phyloP scores from a whole-genome alignment of 2,329 filamentous ascomycete species.

The Sphaerostilbella broomeana region DNA sequence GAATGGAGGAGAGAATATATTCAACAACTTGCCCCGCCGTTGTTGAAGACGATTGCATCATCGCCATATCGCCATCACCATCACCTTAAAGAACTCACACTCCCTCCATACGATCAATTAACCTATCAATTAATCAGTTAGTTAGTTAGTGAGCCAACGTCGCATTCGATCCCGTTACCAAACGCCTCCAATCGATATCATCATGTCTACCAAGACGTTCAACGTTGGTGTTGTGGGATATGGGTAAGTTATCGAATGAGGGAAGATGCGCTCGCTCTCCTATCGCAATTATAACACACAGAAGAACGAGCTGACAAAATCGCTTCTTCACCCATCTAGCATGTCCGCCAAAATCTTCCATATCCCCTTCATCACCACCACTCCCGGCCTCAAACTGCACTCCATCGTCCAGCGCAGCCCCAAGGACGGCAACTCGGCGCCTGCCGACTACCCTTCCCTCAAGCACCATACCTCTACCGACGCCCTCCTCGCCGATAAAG shows the following conservation, averaged over 20 bases:
- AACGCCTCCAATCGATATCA: no score
- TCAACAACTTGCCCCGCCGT: no score
- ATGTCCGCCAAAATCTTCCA: slow-evolving; percentile 73
- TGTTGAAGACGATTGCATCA: no score
- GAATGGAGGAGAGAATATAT: no score
- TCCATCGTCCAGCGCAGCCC: slow-evolving; percentile 71
- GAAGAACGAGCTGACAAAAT: background rate
- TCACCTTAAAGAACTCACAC: no score
- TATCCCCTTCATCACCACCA: slow-evolving; percentile 66
- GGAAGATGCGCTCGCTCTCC: background rate
- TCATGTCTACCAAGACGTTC: slow-evolving; percentile 34
- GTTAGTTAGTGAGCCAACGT: no score
- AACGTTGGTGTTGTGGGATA: slow-evolving; percentile 48
- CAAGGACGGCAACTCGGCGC: slow-evolving; percentile 56
- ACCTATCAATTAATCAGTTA: no score
- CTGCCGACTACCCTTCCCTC: slow-evolving; percentile 57
- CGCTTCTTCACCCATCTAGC: slow-evolving; percentile 21
- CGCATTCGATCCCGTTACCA: no score
- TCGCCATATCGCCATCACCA: no score
- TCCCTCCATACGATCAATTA: no score
- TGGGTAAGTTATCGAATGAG: slow-evolving; percentile 31
- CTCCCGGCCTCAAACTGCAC: slow-evolving; percentile 60
- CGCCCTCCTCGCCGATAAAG: slow-evolving; percentile 57
- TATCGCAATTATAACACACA: background rate
- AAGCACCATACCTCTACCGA: slow-evolving; percentile 59